phyloP scores from a whole-genome alignment of 768 basidiomycete genomes.

The Dentipellis sp. region DNA sequence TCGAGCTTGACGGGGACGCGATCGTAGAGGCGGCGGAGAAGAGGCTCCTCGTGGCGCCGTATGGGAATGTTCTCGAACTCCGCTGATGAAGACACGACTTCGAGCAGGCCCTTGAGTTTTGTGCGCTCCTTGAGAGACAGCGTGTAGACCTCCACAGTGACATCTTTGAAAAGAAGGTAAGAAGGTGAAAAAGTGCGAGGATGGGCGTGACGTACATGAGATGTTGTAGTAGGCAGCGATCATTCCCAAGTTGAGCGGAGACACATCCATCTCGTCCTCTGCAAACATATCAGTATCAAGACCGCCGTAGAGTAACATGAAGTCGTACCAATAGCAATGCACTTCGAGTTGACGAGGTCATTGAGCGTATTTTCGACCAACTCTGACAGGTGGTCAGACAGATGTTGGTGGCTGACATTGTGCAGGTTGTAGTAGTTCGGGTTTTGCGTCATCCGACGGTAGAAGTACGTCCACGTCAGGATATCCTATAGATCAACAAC shows the following conservation, averaged over 20 bases:
- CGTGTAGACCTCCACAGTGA: conserved; percentile 95
- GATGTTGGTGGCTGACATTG: conserved; percentile 91
- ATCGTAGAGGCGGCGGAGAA: conserved; percentile 88
- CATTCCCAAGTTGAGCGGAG: conserved; percentile 93
- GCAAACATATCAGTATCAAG: conserved; percentile 2
- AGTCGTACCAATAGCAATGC: conserved; percentile 73
- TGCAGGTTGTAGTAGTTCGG: conserved; percentile 93
- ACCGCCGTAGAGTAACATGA: neutral
- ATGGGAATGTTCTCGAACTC: conserved; percentile 96
- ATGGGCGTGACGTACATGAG: conserved; percentile 48
- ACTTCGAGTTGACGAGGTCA: conserved; percentile 91
- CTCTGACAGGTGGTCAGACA: conserved; percentile 94
- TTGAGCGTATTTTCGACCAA: conserved; percentile 88
- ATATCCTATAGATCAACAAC: conserved; percentile 53
- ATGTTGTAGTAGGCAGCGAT: conserved; percentile 97
- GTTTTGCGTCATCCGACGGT: conserved; percentile 95
- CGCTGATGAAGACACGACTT: conserved; percentile 93
- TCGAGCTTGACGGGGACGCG: conserved; percentile 95
- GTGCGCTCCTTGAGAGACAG: conserved; percentile 93
- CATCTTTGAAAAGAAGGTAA: conserved; percentile 43
- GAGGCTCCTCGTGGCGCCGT: conserved; percentile 80
- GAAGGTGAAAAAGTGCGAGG: neutral
- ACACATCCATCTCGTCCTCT: conserved; percentile 93
- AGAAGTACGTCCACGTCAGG: conserved; percentile 98
- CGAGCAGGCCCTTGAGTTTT: conserved; percentile 92